Evolutionary conservation across 164 flowering plant species (phyloP).

Genomic region (Vitis riparia): DNA sequence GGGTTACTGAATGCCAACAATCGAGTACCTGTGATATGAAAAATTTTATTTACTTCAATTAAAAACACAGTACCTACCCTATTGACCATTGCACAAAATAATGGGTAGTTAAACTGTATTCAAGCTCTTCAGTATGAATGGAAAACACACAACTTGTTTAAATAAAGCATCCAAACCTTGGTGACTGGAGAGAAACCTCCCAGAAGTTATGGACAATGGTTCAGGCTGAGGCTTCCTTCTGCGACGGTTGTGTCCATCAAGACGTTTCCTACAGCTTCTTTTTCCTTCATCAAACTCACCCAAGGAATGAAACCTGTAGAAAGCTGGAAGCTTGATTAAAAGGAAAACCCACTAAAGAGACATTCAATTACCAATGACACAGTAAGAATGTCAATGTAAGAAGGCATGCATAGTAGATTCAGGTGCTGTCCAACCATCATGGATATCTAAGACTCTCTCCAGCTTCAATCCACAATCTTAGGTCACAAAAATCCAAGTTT

Average conservation of each 20-base stretch:
- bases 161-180: slow-evolving; percentile 44
- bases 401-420: not conserved
- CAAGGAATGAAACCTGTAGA: slow-evolving; percentile 66
- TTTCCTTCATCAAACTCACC: slow-evolving; percentile 78
- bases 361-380: not conserved
- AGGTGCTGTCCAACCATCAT: too few relatives aligned
- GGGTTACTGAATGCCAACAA: slow-evolving; percentile 42
- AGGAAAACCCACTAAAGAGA: not conserved
- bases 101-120: not conserved
- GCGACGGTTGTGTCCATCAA: slow-evolving; percentile 79
- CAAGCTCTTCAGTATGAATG: not conserved
- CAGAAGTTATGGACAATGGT: slow-evolving; percentile 38
- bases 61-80: not conserved
- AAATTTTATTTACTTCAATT: not conserved
- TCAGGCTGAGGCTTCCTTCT: slow-evolving; percentile 82
- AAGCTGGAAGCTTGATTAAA: not conserved
- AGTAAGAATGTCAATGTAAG: not conserved
- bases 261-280: slow-evolving; percentile 83
- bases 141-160: not conserved
- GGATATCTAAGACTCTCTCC: too few relatives aligned
- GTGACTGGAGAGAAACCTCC: slow-evolving; percentile 38
- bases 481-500: too few relatives aligned
- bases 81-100: too few relatives aligned
- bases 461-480: too few relatives aligned
- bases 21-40: slow-evolving; percentile 36